These are phyloP conservation scores for Cylindrodendrum hubeiense DNA, from an alignment of 2,329 filamentous ascomycete species.

Conservation along the genomic window DNA sequence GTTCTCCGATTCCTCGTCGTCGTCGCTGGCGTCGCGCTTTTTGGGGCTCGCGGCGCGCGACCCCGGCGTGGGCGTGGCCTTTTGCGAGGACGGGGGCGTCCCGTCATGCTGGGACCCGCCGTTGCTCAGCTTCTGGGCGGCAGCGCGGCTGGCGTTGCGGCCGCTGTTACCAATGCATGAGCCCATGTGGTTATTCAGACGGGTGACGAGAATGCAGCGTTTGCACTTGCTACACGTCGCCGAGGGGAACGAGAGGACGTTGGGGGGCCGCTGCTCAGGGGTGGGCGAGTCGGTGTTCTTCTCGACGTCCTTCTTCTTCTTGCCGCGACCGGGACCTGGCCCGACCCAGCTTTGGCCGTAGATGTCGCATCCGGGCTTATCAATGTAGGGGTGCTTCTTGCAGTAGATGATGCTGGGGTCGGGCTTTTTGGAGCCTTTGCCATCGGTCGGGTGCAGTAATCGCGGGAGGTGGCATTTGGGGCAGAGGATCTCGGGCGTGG, in stretches of 20 bases:
- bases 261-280: conserved; percentile 68
- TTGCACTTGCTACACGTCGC: conserved; percentile 77
- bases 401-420: conserved; percentile 80
- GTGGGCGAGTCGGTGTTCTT: conserved; percentile 66
- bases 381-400: conserved; percentile 82
- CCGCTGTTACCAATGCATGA: conserved; percentile 76
- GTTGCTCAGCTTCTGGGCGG: conserved; percentile 73
- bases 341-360: conserved; percentile 86
- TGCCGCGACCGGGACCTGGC: conserved; percentile 76
- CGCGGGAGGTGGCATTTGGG: conserved; percentile 80
- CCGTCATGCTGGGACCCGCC: conserved; percentile 66
- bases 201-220: conserved; percentile 73
- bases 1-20: conserved; percentile 65
- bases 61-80: conserved; percentile 69
- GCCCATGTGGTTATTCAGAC: conserved; percentile 77
- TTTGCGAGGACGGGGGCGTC: conserved; percentile 73
- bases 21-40: conserved; percentile 69
- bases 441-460: conserved; percentile 78
- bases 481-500: conserved; percentile 78
- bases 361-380: conserved; percentile 82
- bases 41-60: conserved; percentile 67
- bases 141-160: conserved; percentile 71
- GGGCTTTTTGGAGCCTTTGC: conserved; percentile 74
- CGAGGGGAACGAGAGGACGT: conserved; percentile 74
- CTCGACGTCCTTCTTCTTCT: conserved; percentile 84